Percentiles rank a stretch among this genome's conserved stretches.
Conservation (phyloP, 106 monocot genomes). For the Allium fistulosum region DNA sequence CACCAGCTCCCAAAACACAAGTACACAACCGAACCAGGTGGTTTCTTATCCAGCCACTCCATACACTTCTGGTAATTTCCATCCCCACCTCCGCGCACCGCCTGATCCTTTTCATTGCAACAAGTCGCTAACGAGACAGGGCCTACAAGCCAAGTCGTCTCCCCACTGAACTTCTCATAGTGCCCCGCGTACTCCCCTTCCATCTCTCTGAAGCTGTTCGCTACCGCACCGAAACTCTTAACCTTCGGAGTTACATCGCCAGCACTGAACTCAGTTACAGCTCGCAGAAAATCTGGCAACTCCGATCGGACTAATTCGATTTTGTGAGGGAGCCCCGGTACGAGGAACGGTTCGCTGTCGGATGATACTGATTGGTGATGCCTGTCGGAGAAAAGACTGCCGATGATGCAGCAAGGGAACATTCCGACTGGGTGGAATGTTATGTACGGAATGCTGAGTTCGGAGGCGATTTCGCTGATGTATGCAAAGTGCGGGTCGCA, state of each 20-base stretch:
- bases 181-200: constrained; percentile 24
- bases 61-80: not conserved
- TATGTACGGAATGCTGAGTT: too few species aligned
- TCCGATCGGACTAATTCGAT: constrained; percentile 22
- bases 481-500: too few species aligned
- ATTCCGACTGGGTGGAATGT: too few species aligned
- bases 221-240: constrained; percentile 13
- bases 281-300: not conserved
- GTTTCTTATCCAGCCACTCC: constrained; percentile 1
- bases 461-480: too few species aligned
- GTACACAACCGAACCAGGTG: not conserved
- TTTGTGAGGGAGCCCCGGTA: constrained; percentile 24
- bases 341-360: constrained; percentile 1
- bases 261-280: not conserved
- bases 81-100: not conserved
- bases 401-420: too few species aligned
- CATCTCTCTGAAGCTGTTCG: constrained; percentile 42
- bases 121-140: constrained; percentile 16
- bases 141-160: constrained; percentile 27
- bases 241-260: not conserved
- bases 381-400: too few species aligned
- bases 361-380: too few species aligned
- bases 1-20: constrained; percentile 10
- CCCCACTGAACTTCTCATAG: not conserved
- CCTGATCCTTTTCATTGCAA: not conserved